Evolutionary conservation across 768 basidiomycete species (phyloP).

Genomic region (Lactarius evosmus): DNA sequence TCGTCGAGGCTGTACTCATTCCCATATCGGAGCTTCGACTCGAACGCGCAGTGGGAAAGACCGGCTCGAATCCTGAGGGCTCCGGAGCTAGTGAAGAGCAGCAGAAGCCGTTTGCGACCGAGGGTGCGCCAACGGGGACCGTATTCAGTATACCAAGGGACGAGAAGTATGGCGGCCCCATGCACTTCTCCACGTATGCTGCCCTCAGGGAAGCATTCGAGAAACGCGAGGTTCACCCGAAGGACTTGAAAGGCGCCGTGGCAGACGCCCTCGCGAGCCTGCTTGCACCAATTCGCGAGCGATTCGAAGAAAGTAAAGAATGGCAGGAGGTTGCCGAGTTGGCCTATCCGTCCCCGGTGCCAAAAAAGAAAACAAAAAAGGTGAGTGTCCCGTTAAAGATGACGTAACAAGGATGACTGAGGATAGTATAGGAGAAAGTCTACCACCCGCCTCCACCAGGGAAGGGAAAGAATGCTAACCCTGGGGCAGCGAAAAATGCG

Average conservation of each 20-base stretch:
- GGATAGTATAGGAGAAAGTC: constrained; percentile 58
- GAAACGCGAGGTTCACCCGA: constrained; percentile 77
- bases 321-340: constrained; percentile 73
- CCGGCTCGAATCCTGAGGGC: constrained; percentile 40
- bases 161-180: constrained; percentile 76
- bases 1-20: constrained; percentile 83
- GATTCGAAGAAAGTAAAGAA: constrained; percentile 72
- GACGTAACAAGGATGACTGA: background rate
- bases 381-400: constrained; percentile 24
- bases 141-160: constrained; percentile 78
- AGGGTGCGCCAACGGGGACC: constrained; percentile 74
- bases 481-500: constrained; percentile 24
- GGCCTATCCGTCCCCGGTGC: constrained; percentile 80
- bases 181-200: constrained; percentile 67
- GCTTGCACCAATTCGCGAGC: constrained; percentile 75
- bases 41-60: constrained; percentile 50
- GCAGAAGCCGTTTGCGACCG: constrained; percentile 60
- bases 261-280: constrained; percentile 69
- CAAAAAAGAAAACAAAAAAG: constrained; percentile 66
- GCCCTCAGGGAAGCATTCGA: constrained; percentile 73
- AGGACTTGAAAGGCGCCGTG: constrained; percentile 81
- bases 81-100: constrained; percentile 43
- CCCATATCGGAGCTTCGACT: constrained; percentile 76
- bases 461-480: constrained; percentile 58
- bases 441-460: constrained; percentile 84